phyloP scores from a whole-genome alignment of 257 asterid species.

The Voacanga thouarsii region DNA sequence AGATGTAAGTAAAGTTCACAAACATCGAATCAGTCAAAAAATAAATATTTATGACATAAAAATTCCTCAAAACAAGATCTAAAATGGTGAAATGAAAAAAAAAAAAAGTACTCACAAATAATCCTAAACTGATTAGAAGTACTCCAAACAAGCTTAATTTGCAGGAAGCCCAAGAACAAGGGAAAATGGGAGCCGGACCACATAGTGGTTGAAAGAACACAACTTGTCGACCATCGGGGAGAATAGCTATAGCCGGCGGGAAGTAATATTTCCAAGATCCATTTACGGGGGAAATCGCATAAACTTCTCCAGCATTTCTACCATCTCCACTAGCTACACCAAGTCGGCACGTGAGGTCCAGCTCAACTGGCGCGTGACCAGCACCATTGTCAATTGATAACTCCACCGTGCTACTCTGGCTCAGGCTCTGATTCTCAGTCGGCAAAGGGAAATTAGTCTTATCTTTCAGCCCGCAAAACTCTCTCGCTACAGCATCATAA shows the following conservation, averaged over 20 bases:
- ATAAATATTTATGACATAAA: background rate
- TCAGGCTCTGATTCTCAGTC: constrained; percentile 44
- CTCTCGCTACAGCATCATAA: constrained; percentile 72
- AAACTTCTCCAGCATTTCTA: constrained; percentile 14
- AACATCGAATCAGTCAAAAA: background rate
- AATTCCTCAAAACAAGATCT: constrained; percentile 18
- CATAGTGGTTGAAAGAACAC: constrained; percentile 26
- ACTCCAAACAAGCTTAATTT: background rate
- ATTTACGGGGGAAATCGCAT: background rate
- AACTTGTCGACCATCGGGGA: constrained; percentile 62
- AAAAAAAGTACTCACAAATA: constrained; percentile 12
- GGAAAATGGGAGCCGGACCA: background rate
- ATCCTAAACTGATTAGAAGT: constrained; percentile 17
- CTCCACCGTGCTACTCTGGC: constrained; percentile 84
- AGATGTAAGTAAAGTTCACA: background rate
- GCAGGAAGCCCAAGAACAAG: background rate
- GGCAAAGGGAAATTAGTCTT: constrained; percentile 71
- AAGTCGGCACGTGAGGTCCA: constrained; percentile 84
- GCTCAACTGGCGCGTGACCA: constrained; percentile 49
- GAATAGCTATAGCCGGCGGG: constrained; percentile 56
- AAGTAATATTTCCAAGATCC: constrained; percentile 38
- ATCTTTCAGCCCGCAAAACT: constrained; percentile 82
- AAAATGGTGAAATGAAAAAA: background rate
- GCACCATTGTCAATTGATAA: constrained; percentile 49
- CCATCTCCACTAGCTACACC: constrained; percentile 27